Conservation (phyloP, 345 rosid genomes). For the Heritiera fomes region DNA sequence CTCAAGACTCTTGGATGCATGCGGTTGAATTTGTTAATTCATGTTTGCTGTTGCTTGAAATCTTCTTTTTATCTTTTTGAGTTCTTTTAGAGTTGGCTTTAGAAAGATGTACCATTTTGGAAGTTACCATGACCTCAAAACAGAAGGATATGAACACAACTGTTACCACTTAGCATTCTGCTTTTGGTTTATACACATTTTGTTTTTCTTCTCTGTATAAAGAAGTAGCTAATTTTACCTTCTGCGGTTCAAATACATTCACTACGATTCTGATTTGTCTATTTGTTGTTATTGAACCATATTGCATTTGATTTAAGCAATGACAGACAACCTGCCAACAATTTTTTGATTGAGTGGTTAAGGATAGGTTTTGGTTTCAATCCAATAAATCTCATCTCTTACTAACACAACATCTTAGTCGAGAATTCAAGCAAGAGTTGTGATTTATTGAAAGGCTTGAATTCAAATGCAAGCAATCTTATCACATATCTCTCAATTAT, state of each 20-base stretch:
- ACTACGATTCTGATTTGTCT: neutral
- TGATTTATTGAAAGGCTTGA: too few relatives aligned
- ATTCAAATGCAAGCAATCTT: too few relatives aligned
- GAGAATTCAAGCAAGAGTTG: too few relatives aligned
- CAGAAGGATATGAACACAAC: constrained; percentile 34
- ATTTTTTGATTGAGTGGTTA: too few relatives aligned
- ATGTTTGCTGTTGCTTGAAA: constrained; percentile 43
- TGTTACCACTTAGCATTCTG: constrained; percentile 26
- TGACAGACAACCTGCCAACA: neutral
- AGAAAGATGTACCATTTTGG: constrained; percentile 45
- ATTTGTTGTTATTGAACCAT: neutral
- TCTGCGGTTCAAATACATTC: constrained; percentile 18
- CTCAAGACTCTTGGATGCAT: constrained; percentile 32
- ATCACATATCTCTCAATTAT: too few relatives aligned
- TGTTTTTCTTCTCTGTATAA: constrained; percentile 40
- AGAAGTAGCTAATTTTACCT: constrained; percentile 22
- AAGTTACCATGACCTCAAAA: constrained; percentile 31
- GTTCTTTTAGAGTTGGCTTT: constrained; percentile 51
- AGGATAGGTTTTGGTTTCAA: too few relatives aligned
- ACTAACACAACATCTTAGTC: too few relatives aligned
- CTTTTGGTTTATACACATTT: constrained; percentile 35
- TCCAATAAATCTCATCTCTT: too few relatives aligned
- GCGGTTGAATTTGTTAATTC: constrained; percentile 58
- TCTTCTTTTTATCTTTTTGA: constrained; percentile 23
- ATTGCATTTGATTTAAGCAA: neutral